These are phyloP conservation scores for Schwanniomyces occidentalis DNA, from an alignment of 805 yeast species.

Conservation along the genomic window DNA sequence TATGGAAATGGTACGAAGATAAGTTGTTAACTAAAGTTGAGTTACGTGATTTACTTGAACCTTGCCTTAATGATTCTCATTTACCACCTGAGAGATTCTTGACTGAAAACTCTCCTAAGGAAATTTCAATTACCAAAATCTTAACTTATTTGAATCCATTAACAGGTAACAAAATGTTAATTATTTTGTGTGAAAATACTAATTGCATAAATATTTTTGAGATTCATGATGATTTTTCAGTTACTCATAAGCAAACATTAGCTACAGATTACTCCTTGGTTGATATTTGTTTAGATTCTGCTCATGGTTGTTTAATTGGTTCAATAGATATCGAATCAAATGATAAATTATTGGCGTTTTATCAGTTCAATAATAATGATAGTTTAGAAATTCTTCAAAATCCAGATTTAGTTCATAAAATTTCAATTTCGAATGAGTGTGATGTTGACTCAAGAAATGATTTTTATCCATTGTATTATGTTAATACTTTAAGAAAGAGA, in stretches of 20 bases:
- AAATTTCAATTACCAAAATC: conserved; percentile 52
- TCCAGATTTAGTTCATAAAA: conserved; percentile 16
- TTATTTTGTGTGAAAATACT: conserved; percentile 55
- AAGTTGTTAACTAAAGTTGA: conserved; percentile 50
- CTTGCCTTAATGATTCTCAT: conserved; percentile 55
- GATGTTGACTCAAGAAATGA: conserved; percentile 36
- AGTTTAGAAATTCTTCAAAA: conserved; percentile 13
- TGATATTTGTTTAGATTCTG: conserved; percentile 24
- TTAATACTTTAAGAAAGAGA: conserved; percentile 55
- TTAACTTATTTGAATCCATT: conserved; percentile 23
- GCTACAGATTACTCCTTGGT: conserved; percentile 23
- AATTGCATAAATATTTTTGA: conserved; percentile 42
- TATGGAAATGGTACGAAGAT: conserved; percentile 76
- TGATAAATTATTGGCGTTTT: conserved; percentile 24
- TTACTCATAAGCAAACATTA: conserved; percentile 32
- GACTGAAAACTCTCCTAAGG: conserved; percentile 50
- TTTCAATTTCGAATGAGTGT: conserved; percentile 28
- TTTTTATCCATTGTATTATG: conserved; percentile 50
- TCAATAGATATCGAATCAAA: conserved; percentile 32
- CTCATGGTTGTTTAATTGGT: conserved; percentile 21
- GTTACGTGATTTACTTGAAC: conserved; percentile 38
- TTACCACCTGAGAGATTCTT: conserved; percentile 65
- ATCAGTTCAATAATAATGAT: conserved; percentile 17
- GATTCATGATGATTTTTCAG: conserved; percentile 18
- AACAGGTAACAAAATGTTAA: conserved; percentile 27